These are phyloP conservation scores for Bipolaris bicolor DNA, from an alignment of 2,329 filamentous ascomycete species.

Conservation along the genomic window DNA sequence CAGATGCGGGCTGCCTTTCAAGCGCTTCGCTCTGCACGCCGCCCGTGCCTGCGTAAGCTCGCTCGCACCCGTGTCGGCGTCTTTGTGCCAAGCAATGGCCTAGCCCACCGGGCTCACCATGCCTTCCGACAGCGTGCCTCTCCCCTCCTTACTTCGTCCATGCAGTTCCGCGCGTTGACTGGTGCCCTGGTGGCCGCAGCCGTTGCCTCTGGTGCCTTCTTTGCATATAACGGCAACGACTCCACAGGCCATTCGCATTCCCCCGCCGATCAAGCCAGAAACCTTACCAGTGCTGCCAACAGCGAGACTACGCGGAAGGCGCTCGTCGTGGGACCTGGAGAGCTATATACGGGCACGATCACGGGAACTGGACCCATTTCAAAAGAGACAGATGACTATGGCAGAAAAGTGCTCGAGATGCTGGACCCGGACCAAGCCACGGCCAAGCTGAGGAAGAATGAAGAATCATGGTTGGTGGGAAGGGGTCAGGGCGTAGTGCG, in stretches of 20 bases:
- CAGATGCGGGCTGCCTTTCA: slow-evolving; percentile 74
- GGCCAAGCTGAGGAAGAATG: slow-evolving; percentile 82
- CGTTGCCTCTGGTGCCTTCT: slow-evolving; percentile 76
- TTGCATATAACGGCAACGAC: slow-evolving; percentile 64
- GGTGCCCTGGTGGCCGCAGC: slow-evolving; percentile 72
- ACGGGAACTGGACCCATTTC: slow-evolving; percentile 84
- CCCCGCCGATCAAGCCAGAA: slow-evolving; percentile 38
- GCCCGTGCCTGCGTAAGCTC: slow-evolving; percentile 67
- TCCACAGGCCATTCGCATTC: slow-evolving; percentile 30
- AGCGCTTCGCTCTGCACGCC: slow-evolving; percentile 71
- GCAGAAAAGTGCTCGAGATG: slow-evolving; percentile 91
- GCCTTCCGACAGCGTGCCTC: slow-evolving; percentile 47
- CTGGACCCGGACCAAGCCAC: slow-evolving; percentile 93
- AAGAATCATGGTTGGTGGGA: slow-evolving; percentile 90
- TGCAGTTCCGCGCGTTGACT: slow-evolving; percentile 74
- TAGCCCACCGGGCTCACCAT: slow-evolving; percentile 56
- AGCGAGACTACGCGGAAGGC: slow-evolving; percentile 66
- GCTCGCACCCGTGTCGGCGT: slow-evolving; percentile 55
- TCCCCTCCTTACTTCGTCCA: slow-evolving; percentile 67
- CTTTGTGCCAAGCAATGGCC: slow-evolving; percentile 51
- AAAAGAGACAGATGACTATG: slow-evolving; percentile 85
- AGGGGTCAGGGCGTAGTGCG: slow-evolving; percentile 89
- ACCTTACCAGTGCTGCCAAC: slow-evolving; percentile 42
- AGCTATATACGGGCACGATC: slow-evolving; percentile 86
- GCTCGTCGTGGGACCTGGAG: slow-evolving; percentile 86